Percentiles rank a stretch among this genome's conserved stretches.
Evolutionary conservation across 768 basidiomycete genomes (phyloP).

Genomic region (Tubosaeta sp.): DNA sequence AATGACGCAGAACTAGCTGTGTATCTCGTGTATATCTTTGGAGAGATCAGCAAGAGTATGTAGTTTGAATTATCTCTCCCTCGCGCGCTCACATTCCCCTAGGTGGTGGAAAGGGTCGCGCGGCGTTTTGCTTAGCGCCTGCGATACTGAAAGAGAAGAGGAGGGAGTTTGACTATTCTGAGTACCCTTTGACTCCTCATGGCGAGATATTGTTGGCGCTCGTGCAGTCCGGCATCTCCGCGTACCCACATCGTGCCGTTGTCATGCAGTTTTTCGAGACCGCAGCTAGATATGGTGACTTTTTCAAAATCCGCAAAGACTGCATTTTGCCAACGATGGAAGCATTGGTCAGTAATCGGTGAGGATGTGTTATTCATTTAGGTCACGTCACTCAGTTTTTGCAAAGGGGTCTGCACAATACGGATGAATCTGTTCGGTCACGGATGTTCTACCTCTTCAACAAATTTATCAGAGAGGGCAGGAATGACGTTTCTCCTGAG

Average conservation of each 20-base stretch:
- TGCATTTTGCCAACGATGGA: conserved; percentile 84
- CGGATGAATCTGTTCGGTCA: conserved; percentile 61
- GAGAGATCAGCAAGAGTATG: conserved; percentile 88
- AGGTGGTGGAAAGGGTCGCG: conserved; percentile 77
- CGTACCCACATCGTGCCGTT: conserved; percentile 81
- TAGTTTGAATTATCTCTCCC: neutral
- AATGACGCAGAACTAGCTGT: conserved; percentile 89
- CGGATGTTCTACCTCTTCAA: conserved; percentile 91
- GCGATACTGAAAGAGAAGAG: conserved; percentile 63
- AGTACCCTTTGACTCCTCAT: conserved; percentile 81
- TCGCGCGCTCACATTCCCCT: conserved; percentile 4
- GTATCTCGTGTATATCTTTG: conserved; percentile 92
- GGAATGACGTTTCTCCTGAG: conserved; percentile 70
- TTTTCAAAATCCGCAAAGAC: conserved; percentile 91
- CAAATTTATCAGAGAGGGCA: conserved; percentile 82
- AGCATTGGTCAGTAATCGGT: conserved; percentile 84
- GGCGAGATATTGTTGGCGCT: conserved; percentile 87
- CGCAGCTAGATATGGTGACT: conserved; percentile 87
- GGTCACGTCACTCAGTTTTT: conserved; percentile 3
- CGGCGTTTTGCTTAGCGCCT: conserved; percentile 81
- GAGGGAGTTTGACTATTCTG: conserved; percentile 66
- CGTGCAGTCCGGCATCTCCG: conserved; percentile 75
- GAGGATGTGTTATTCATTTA: conserved; percentile 20
- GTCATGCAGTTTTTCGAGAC: conserved; percentile 92
- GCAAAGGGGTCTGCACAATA: conserved; percentile 80